These are phyloP conservation scores for Oehlia diaphana DNA, from an alignment of 192 early-diverging fungal species.

Conservation along the genomic window DNA sequence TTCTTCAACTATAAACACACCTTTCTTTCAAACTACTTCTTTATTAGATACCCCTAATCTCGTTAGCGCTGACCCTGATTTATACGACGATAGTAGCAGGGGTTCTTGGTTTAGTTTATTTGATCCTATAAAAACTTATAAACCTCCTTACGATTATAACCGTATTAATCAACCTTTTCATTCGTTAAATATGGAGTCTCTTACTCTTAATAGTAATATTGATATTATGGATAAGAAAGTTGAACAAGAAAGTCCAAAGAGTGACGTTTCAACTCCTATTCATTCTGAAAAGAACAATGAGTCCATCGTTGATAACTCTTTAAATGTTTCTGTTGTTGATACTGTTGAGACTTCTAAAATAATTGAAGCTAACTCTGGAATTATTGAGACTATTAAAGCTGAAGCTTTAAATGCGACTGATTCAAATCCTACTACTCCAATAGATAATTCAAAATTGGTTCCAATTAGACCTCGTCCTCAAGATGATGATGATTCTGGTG, in stretches of 20 bases:
- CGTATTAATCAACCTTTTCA: background rate
- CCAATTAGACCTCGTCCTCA: conserved; percentile 8
- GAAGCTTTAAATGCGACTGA: background rate
- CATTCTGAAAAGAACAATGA: background rate
- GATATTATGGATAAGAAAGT: background rate
- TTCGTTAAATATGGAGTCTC: background rate
- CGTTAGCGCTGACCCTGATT: background rate
- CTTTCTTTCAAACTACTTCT: background rate
- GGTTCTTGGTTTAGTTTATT: background rate
- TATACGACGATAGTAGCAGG: background rate
- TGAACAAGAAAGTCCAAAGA: background rate
- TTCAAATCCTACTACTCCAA: background rate
- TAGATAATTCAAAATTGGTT: background rate
- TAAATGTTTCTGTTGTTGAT: background rate
- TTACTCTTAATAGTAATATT: background rate
- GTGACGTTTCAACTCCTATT: background rate
- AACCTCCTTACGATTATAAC: background rate
- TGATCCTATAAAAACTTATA: background rate
- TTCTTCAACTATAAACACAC: background rate
- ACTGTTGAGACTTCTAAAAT: background rate
- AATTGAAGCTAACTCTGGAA: background rate
- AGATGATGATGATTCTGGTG: background rate
- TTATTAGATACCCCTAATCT: background rate
- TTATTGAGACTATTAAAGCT: background rate
- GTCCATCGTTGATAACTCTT: background rate